Evolutionary conservation across 306 rosid species (phyloP).

Genomic region (Trichosanthes truncata): DNA sequence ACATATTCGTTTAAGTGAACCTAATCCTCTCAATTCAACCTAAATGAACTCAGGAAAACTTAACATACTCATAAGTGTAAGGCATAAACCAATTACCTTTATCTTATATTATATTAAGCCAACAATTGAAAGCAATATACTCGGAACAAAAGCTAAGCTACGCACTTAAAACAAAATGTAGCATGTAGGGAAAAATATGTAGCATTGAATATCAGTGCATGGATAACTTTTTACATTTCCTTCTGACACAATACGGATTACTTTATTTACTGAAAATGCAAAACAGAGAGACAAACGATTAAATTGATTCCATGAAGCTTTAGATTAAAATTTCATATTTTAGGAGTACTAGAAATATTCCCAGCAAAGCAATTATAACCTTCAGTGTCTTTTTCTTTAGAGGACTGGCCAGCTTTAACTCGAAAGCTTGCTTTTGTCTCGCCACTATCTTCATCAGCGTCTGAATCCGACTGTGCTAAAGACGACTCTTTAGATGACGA

Average conservation of each 20-base stretch:
- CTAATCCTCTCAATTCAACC: background rate
- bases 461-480: conserved; percentile 38
- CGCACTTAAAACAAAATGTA: background rate
- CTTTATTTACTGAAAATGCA: background rate
- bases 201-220: background rate
- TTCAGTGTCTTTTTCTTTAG: conserved; percentile 8
- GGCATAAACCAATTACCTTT: background rate
- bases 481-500: conserved; percentile 44
- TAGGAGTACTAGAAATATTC: background rate
- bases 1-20: background rate
- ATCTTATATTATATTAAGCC: background rate
- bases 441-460: conserved; percentile 24
- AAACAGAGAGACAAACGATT: background rate
- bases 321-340: background rate
- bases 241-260: background rate
- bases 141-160: background rate
- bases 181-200: background rate
- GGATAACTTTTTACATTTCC: background rate
- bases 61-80: background rate
- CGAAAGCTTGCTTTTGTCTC: conserved; percentile 23
- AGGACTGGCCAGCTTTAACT: conserved; percentile 3
- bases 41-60: background rate
- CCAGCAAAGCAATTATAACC: conserved; percentile 8
- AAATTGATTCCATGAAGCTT: background rate
- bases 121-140: background rate